A percentile compares a stretch with the other conserved stretches of the same genome.
Evolutionary conservation across 768 basidiomycete genomes (phyloP).

Genomic region (Boletus vinaceobasis): DNA sequence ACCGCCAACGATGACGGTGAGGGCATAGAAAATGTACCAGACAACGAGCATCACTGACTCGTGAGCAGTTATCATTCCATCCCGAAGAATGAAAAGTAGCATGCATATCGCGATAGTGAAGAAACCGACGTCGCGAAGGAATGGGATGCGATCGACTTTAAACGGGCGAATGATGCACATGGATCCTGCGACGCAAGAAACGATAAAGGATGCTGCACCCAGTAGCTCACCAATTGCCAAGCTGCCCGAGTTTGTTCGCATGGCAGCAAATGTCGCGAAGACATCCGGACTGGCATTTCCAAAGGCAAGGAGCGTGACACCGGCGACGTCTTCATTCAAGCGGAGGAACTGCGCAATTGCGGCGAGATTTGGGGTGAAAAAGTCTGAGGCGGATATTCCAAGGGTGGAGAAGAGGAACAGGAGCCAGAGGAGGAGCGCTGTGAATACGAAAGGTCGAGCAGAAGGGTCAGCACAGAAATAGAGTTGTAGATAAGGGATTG

Average conservation of each 20-base stretch:
- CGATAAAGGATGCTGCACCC: constrained; percentile 94
- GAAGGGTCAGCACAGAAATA: constrained; percentile 67
- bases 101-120: constrained; percentile 80
- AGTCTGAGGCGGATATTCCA: constrained; percentile 93
- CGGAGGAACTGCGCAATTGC: constrained; percentile 84
- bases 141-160: constrained; percentile 72
- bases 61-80: constrained; percentile 62
- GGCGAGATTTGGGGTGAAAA: constrained; percentile 95
- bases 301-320: constrained; percentile 95
- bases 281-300: constrained; percentile 97
- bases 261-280: constrained; percentile 93
- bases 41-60: constrained; percentile 72
- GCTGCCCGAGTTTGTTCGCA: constrained; percentile 80
- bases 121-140: constrained; percentile 93
- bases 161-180: constrained; percentile 98
- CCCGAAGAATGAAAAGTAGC: constrained; percentile 75
- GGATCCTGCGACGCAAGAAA: constrained; percentile 94
- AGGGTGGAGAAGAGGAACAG: constrained; percentile 93
- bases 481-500: constrained; percentile 60
- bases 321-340: constrained; percentile 89
- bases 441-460: constrained; percentile 59
- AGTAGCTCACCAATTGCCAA: constrained; percentile 93
- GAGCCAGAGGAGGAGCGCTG: constrained; percentile 71
- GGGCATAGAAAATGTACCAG: constrained; percentile 76
- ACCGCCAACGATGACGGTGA: constrained; percentile 67